Conservation (phyloP, 805 yeast genomes). For the Monosporozyma yasuniensis region DNA sequence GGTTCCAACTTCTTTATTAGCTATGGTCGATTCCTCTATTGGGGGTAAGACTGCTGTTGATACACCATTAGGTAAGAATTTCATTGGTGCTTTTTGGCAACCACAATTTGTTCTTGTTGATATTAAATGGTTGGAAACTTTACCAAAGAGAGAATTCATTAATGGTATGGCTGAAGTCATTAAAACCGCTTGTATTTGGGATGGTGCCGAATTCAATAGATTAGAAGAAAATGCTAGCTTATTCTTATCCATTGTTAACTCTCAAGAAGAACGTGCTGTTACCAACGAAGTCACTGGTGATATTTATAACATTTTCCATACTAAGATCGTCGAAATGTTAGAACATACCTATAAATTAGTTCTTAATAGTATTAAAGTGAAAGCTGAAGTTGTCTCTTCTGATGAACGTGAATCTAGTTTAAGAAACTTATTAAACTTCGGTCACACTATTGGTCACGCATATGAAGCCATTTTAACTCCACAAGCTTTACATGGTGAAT, state of each 20-base stretch:
- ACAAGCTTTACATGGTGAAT: slow-evolving; percentile 93
- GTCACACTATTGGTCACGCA: slow-evolving; percentile 97
- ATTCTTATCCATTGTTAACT: slow-evolving; percentile 60
- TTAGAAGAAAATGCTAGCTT: slow-evolving; percentile 65
- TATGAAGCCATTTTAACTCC: slow-evolving; percentile 97
- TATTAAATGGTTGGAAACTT: slow-evolving; percentile 72
- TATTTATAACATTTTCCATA: slow-evolving; percentile 33
- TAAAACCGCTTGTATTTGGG: slow-evolving; percentile 98
- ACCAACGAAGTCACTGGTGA: slow-evolving; percentile 9
- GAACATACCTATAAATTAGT: slow-evolving; percentile 75
- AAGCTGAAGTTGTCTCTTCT: slow-evolving; percentile 85
- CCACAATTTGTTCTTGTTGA: slow-evolving; percentile 85
- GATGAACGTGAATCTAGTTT: slow-evolving; percentile 95
- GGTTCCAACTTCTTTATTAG: slow-evolving; percentile 83
- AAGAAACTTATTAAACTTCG: slow-evolving; percentile 86
- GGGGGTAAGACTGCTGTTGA: slow-evolving; percentile 99
- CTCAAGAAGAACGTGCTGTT: slow-evolving; percentile 11
- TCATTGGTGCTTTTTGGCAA: slow-evolving; percentile 96
- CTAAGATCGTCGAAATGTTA: slow-evolving; percentile 59
- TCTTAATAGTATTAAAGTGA: slow-evolving; percentile 75
- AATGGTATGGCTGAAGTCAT: slow-evolving; percentile 98
- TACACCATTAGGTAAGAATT: slow-evolving; percentile 91
- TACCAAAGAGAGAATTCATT: slow-evolving; percentile 89
- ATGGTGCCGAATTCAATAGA: slow-evolving; percentile 76
- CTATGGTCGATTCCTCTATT: slow-evolving; percentile 97